Base-by-base conservation (phyloP, 2,329 filamentous ascomycete species). In the Alternaria alternata region DNA sequence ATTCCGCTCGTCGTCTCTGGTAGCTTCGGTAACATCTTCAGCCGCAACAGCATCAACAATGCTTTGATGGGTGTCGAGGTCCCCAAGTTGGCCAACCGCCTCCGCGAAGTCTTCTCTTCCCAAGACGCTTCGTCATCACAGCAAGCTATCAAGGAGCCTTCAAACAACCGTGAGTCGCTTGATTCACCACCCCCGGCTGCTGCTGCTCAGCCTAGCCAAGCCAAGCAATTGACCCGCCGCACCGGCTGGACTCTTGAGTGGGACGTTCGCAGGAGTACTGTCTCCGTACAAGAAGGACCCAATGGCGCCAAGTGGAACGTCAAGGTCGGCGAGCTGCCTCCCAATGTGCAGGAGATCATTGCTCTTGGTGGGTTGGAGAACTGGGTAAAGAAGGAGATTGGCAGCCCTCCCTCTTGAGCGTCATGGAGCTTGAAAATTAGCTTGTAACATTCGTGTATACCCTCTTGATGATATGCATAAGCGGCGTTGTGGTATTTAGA, bases 21-120 rank as follows among this genome's bases (percentile, higher is more conserved):
- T 48, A 93, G 89, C 79, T 94, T 96, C 71, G 88, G 90, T 56
- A 95, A 93, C 80, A 96, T 94, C 75, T 96, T 95, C 75, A 85
- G 83, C 70, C 82, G 92, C 3, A 93, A 93, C 80, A 87, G 85
- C 72, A 92, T 94, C 81, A 94, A 94, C 79, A 93, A 94, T 67
- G 91, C 89, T 0, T 82, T 94, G 5, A 85, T 93, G 83, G 86
- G 87, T 1, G 81, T 93, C 14, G 91, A 94, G 74, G 83, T 92
- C 1, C 90, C 90, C 3, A 81, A 83, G 18, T 82, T 94, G 0
- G 84, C 93, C 4, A 77, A 89, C 74, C 82, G 89, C 30, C 82
- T 94, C 22, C 82, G 91, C 1, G 87, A 87, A 74, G 83, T 83
- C 0, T 93, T 88, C 74, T 76, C 78, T 4, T 69, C 72, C 16